phyloP scores from a whole-genome alignment of 495 filamentous ascomycete genomes.

The Podospora pseudoanserina region DNA sequence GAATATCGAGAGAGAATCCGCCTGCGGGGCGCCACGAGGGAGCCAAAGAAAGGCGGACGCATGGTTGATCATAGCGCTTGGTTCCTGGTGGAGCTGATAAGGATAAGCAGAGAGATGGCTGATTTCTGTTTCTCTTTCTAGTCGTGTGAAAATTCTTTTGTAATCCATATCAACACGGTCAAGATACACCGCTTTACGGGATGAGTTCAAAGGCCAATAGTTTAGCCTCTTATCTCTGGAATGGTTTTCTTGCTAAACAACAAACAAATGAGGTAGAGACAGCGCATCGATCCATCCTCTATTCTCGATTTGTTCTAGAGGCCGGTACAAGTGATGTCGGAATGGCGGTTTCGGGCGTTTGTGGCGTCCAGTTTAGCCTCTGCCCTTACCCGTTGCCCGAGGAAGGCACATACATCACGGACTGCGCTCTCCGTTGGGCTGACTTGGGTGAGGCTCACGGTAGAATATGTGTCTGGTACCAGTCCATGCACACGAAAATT shows the following conservation, averaged over 20 bases:
- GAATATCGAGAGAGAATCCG: background rate
- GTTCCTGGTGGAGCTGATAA: background rate
- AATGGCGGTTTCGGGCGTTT: slow-evolving; percentile 5
- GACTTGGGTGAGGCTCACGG: background rate
- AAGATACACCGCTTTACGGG: background rate
- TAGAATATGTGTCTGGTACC: background rate
- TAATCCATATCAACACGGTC: background rate
- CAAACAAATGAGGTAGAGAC: background rate
- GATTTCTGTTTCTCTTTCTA: background rate
- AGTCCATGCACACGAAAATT: background rate
- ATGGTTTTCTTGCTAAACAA: background rate
- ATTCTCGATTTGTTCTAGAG: background rate
- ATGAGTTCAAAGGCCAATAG: background rate
- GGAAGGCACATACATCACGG: background rate
- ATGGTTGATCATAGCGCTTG: background rate
- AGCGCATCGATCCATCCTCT: background rate
- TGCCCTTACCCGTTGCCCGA: slow-evolving; percentile 2
- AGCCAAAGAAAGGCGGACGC: background rate
- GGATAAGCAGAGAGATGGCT: background rate
- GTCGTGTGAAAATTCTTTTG: background rate
- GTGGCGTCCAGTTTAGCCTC: background rate
- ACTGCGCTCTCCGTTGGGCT: background rate
- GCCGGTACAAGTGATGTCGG: slow-evolving; percentile 2
- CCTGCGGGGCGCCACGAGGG: background rate
- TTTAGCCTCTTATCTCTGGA: background rate